Percentiles rank a stretch among this genome's conserved stretches.
Evolutionary conservation across 1,139 yeast species (phyloP).

Genomic region (Scheffersomyces illinoinensis): DNA sequence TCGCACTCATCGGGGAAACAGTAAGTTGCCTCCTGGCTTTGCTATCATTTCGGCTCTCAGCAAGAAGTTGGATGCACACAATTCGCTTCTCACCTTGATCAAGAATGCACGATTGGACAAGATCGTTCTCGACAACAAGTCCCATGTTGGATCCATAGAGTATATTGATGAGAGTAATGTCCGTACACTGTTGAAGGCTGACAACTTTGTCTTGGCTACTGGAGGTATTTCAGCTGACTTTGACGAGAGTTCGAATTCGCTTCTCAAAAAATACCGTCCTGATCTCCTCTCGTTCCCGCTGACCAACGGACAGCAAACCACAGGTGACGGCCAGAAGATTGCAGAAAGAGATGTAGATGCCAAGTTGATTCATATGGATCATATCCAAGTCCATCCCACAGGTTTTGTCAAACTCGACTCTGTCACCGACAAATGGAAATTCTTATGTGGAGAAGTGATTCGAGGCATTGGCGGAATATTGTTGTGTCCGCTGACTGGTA

Average conservation of each 20-base stretch:
- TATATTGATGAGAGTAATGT: constrained; percentile 10
- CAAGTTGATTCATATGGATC: constrained; percentile 35
- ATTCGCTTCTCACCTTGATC: constrained; percentile 18
- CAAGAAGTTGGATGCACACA: constrained; percentile 17
- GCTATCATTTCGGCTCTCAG: constrained; percentile 31
- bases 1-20: constrained; percentile 38
- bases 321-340: constrained; percentile 41
- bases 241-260: constrained; percentile 11
- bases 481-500: constrained; percentile 29
- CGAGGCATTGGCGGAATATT: constrained; percentile 43
- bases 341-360: constrained; percentile 33
- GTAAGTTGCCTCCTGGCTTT: constrained; percentile 37
- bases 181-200: constrained; percentile 7
- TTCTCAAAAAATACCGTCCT: constrained; percentile 32
- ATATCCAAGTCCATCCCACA: constrained; percentile 42
- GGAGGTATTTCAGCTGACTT: constrained; percentile 41
- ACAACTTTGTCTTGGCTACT: constrained; percentile 34
- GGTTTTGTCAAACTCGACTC: constrained; percentile 30
- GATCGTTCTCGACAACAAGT: constrained; percentile 14
- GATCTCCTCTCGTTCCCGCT: constrained; percentile 33
- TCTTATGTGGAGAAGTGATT: constrained; percentile 39
- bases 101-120: constrained; percentile 20
- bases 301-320: constrained; percentile 36
- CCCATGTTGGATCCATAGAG: constrained; percentile 24
- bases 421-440: constrained; percentile 23